Percentiles rank a stretch among this genome's conserved stretches.
phyloP scores from a whole-genome alignment of 169 alveolate species.

The Miamiensis avidus region DNA sequence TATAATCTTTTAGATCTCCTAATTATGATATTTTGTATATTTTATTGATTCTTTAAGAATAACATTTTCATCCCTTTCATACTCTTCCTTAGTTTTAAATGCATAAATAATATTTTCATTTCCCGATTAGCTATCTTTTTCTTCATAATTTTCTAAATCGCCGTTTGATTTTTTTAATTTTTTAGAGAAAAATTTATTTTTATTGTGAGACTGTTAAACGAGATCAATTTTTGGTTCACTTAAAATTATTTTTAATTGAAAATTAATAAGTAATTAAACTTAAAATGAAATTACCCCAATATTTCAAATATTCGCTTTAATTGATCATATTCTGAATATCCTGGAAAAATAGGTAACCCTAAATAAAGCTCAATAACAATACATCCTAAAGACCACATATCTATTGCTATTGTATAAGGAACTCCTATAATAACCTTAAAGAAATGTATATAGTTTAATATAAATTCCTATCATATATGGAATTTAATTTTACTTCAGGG shows the following conservation, averaged over 20 bases:
- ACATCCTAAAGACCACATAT: slow-evolving; percentile 78
- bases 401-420: slow-evolving; percentile 56
- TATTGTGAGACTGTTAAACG: background rate
- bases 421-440: slow-evolving; percentile 52
- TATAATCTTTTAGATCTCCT: slow-evolving; percentile 16
- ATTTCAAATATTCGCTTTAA: slow-evolving; percentile 20
- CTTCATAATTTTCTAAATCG: no score
- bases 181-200: slow-evolving; percentile 3
- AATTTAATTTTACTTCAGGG: slow-evolving; percentile 36
- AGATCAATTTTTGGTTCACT: slow-evolving; percentile 6
- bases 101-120: no score
- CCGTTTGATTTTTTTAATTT: no score
- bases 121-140: no score
- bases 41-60: no score
- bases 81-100: background rate
- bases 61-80: background rate
- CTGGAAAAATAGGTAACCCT: slow-evolving; percentile 14
- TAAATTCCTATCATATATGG: background rate
- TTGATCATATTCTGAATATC: slow-evolving; percentile 33
- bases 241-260: background rate
- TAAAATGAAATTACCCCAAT: slow-evolving; percentile 7
- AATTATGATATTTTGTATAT: no score
- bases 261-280: background rate
- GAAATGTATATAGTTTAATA: no score
- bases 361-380: slow-evolving; percentile 57